A percentile compares a stretch with the other conserved stretches of the same genome.
phyloP scores from a whole-genome alignment of 2,329 filamentous ascomycete species.

The Diaporthe sp. region DNA sequence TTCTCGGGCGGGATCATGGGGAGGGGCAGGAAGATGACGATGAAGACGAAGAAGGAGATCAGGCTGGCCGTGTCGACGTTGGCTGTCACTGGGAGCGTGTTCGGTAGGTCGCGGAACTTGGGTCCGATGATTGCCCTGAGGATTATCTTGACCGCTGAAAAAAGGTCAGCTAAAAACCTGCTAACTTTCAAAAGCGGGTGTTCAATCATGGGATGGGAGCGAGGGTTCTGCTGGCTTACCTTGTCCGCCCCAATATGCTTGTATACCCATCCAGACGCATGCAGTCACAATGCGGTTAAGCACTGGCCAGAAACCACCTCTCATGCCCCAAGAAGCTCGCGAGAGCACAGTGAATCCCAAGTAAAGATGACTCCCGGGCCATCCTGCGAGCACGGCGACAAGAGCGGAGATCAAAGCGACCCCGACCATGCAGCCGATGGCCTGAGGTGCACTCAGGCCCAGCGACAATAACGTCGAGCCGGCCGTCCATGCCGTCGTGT shows the following conservation, averaged over 20 bases:
- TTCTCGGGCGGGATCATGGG: constrained; percentile 50
- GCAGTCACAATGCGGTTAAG: constrained; percentile 50
- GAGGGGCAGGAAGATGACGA: constrained; percentile 47
- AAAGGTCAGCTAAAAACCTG: neutral
- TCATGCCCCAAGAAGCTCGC: constrained; percentile 48
- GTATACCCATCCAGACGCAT: constrained; percentile 51
- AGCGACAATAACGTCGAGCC: constrained; percentile 48
- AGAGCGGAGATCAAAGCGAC: constrained; percentile 51
- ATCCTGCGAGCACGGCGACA: constrained; percentile 52
- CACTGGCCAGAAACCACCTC: constrained; percentile 51
- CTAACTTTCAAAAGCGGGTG: neutral
- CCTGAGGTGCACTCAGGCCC: constrained; percentile 48
- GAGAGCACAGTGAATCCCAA: constrained; percentile 52
- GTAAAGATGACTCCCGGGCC: constrained; percentile 52
- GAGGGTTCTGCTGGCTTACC: constrained; percentile 1
- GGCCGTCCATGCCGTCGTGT: constrained; percentile 49
- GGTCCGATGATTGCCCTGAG: constrained; percentile 48
- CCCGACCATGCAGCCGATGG: constrained; percentile 51
- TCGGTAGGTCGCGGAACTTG: constrained; percentile 46
- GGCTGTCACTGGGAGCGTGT: constrained; percentile 46
- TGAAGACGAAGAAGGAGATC: constrained; percentile 50
- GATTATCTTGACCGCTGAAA: constrained; percentile 48
- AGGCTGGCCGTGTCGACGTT: constrained; percentile 48
- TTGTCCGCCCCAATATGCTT: constrained; percentile 50
- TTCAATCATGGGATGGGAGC: neutral